Evolutionary conservation across 2,329 filamentous ascomycete genomes (phyloP).

Genomic region (Fusarium dimerum): DNA sequence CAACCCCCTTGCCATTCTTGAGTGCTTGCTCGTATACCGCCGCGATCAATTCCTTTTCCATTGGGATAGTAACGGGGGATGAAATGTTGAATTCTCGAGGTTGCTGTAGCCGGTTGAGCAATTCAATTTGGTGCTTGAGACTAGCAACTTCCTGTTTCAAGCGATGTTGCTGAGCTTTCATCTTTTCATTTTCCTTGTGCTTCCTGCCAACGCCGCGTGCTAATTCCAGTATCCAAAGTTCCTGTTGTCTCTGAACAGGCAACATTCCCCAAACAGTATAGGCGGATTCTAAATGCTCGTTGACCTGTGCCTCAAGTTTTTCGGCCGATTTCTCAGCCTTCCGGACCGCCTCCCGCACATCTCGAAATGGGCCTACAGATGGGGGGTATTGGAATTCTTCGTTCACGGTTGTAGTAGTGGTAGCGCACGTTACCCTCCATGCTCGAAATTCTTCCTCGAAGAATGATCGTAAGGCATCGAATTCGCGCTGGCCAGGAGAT

Average conservation of each 20-base stretch:
- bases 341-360: slow-evolving; percentile 48
- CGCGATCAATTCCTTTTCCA: slow-evolving; percentile 51
- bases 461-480: slow-evolving; percentile 67
- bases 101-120: slow-evolving; percentile 59
- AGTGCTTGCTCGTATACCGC: slow-evolving; percentile 48
- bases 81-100: slow-evolving; percentile 59
- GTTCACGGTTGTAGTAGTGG: slow-evolving; percentile 48
- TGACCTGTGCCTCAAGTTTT: slow-evolving; percentile 67
- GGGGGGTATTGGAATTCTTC: slow-evolving; percentile 56
- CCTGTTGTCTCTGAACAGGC: slow-evolving; percentile 53
- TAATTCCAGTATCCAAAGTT: slow-evolving; percentile 63
- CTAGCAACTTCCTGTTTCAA: slow-evolving; percentile 59
- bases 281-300: slow-evolving; percentile 74
- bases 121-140: slow-evolving; percentile 59
- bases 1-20: slow-evolving; percentile 42
- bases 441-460: slow-evolving; percentile 68
- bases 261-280: slow-evolving; percentile 76
- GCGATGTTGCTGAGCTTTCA: slow-evolving; percentile 51
- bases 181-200: slow-evolving; percentile 54
- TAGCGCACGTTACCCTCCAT: slow-evolving; percentile 59
- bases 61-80: slow-evolving; percentile 52
- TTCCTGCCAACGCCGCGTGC: slow-evolving; percentile 60
- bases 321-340: slow-evolving; percentile 55
- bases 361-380: slow-evolving; percentile 38
- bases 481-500: slow-evolving; percentile 73